These are phyloP conservation scores for Fistulifera pelliculosa DNA, from an alignment of 108 stramenopile species.

Conservation along the genomic window DNA sequence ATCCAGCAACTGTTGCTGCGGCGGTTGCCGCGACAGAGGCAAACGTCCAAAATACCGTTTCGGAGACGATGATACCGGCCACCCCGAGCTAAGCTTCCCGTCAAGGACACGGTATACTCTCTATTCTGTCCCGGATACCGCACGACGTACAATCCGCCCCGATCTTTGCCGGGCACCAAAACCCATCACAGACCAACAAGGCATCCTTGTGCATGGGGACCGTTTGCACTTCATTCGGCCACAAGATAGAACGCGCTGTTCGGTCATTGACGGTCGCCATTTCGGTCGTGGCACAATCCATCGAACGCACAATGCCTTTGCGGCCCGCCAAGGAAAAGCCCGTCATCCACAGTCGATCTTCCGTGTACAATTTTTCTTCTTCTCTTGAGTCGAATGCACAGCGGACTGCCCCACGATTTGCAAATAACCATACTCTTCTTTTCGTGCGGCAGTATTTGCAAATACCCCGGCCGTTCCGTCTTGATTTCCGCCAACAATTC, in stretches of 20 bases:
- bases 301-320: conserved; percentile 46
- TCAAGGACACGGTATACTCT: conserved; percentile 62
- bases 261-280: conserved; percentile 45
- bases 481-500: conserved; percentile 71
- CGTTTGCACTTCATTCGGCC: conserved; percentile 87
- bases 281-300: conserved; percentile 48
- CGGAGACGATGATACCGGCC: conserved; percentile 47
- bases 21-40: no score
- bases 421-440: neutral
- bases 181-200: conserved; percentile 85
- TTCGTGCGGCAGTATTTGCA: conserved; percentile 16
- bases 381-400: neutral
- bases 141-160: conserved; percentile 87
- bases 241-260: conserved; percentile 52
- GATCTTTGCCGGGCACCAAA: conserved; percentile 91
- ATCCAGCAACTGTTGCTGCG: no score
- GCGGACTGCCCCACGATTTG: neutral
- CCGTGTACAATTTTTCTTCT: neutral
- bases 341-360: conserved; percentile 72
- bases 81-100: conserved; percentile 14
- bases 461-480: conserved; percentile 65
- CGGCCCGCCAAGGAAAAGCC: conserved; percentile 70
- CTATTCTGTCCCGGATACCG: conserved; percentile 47
- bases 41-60: no score
- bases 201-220: conserved; percentile 67